Conservation (phyloP, 208 protist species). For the Trypanosoma brucei region DNA sequence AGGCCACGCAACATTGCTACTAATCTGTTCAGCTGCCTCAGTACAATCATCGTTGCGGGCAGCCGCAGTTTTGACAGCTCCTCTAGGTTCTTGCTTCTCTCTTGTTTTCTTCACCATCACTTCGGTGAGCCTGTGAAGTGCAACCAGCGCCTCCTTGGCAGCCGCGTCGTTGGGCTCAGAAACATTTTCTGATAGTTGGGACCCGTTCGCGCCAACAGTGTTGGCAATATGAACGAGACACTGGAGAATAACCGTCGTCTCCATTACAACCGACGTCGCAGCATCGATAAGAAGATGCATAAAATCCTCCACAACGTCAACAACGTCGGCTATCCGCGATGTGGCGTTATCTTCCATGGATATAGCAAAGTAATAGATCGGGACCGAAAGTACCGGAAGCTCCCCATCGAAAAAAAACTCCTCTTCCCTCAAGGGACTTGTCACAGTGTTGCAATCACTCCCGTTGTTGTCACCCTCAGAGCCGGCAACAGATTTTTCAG, state of each 20-base stretch:
- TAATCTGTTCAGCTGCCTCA: no score
- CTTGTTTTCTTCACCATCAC: no score
- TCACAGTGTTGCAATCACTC: background rate
- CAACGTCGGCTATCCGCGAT: constrained; percentile 30
- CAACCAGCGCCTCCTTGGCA: no score
- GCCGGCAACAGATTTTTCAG: background rate
- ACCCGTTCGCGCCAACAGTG: background rate
- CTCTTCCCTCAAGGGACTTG: background rate
- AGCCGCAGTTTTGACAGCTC: no score
- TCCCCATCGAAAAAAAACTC: constrained; percentile 4
- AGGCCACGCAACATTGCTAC: no score
- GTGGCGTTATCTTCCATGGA: constrained; percentile 27
- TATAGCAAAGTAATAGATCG: constrained; percentile 44
- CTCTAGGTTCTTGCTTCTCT: no score
- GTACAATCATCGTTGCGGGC: no score
- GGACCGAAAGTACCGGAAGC: constrained; percentile 24
- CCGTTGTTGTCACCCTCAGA: background rate
- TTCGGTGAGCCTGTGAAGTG: no score
- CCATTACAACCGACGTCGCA: constrained; percentile 13
- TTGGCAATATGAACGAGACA: constrained; percentile 10
- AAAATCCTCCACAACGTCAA: constrained; percentile 24
- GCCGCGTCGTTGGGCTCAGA: no score
- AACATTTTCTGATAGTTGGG: no score
- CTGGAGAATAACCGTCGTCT: constrained; percentile 15
- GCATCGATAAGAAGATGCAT: constrained; percentile 25